A percentile compares a stretch with the other conserved stretches of the same genome.
Conservation (phyloP, 768 basidiomycete genomes). For the Leccinum broughii region DNA sequence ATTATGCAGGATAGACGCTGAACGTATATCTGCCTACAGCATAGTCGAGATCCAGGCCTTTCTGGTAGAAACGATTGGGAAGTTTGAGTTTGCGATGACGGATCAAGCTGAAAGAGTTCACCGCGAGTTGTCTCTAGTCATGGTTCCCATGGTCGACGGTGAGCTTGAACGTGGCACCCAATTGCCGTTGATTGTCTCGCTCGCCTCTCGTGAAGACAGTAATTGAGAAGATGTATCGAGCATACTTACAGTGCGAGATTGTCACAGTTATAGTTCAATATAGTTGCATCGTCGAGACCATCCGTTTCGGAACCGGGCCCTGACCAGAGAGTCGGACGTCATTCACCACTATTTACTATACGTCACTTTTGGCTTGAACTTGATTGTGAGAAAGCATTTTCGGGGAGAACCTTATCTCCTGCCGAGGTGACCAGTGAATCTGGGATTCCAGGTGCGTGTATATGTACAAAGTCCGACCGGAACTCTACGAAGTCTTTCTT, state of each 20-base stretch:
- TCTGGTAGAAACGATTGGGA: slow-evolving; percentile 46
- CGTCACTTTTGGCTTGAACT: not conserved
- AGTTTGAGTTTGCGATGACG: slow-evolving; percentile 47
- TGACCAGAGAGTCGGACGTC: no score
- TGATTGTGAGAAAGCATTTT: not conserved
- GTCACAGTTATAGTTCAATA: not conserved
- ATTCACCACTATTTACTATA: not conserved
- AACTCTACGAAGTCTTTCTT: not conserved
- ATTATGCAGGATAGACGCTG: not conserved
- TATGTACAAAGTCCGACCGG: not conserved
- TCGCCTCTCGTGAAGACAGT: no score
- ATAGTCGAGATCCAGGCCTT: not conserved
- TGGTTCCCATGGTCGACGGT: no score
- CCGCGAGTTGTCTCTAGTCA: slow-evolving; percentile 27
- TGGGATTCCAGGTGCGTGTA: not conserved
- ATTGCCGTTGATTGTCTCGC: no score
- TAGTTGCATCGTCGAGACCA: not conserved
- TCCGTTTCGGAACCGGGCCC: not conserved
- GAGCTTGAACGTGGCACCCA: no score
- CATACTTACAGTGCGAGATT: no score
- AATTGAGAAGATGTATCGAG: no score
- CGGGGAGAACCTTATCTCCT: not conserved
- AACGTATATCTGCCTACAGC: not conserved
- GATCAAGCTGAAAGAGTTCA: slow-evolving; percentile 26
- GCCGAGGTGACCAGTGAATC: not conserved